phyloP scores from a whole-genome alignment of 805 yeast genomes.

The Kuraishia piskuri region DNA sequence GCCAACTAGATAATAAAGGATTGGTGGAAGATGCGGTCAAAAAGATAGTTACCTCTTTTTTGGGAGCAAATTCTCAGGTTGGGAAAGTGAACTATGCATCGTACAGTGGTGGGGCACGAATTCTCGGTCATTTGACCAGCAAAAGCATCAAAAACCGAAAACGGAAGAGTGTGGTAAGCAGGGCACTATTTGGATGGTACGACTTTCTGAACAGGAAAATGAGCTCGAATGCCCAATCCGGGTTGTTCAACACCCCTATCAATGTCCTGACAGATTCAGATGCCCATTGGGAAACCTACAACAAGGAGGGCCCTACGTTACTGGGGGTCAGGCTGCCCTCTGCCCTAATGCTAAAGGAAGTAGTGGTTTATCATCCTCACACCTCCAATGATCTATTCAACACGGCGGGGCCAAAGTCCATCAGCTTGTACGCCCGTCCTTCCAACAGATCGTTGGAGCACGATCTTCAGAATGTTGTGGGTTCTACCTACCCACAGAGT shows the following conservation, averaged over 20 bases:
- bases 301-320: background rate
- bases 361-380: background rate
- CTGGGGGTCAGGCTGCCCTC: background rate
- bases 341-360: background rate
- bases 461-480: background rate
- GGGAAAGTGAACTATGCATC: background rate
- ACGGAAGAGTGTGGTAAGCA: background rate
- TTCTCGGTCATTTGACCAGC: background rate
- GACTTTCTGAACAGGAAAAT: background rate
- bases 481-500: background rate
- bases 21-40: background rate
- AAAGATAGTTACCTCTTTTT: background rate
- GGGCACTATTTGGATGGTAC: background rate
- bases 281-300: background rate
- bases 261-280: background rate
- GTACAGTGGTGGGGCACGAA: background rate
- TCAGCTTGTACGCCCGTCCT: background rate
- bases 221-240: background rate
- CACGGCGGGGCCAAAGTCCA: background rate
- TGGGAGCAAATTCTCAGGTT: too few relatives aligned
- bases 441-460: background rate
- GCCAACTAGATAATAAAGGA: background rate
- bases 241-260: background rate
- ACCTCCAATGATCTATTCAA: background rate
- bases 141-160: background rate